Evolutionary conservation across 768 basidiomycete species (phyloP).

Genomic region (Lactarius vividus): DNA sequence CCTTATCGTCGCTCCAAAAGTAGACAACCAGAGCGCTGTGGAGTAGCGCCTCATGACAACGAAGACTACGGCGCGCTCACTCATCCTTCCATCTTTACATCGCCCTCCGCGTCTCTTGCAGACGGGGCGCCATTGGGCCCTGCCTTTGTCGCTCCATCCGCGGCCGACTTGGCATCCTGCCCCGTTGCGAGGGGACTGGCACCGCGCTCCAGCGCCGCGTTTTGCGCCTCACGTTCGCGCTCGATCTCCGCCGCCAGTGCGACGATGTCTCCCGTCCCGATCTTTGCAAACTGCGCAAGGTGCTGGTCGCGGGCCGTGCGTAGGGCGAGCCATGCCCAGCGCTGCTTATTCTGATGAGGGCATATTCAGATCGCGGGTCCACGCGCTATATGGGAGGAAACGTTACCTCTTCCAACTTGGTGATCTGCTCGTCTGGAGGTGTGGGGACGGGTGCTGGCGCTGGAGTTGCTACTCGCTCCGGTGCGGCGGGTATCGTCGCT

Average conservation of each 20-base stretch:
- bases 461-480: constrained; percentile 32
- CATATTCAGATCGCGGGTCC: neutral
- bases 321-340: constrained; percentile 78
- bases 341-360: constrained; percentile 61
- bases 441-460: constrained; percentile 34
- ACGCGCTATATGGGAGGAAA: constrained; percentile 6
- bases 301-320: constrained; percentile 72
- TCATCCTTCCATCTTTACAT: constrained; percentile 34
- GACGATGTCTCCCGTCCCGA: constrained; percentile 70
- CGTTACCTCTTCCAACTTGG: constrained; percentile 60
- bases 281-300: constrained; percentile 76
- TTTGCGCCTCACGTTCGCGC: constrained; percentile 38
- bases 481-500: neutral
- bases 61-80: neutral
- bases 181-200: constrained; percentile 24
- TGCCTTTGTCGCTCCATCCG: constrained; percentile 10
- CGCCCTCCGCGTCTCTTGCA: constrained; percentile 29
- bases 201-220: constrained; percentile 31
- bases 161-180: constrained; percentile 16
- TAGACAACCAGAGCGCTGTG: neutral
- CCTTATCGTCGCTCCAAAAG: neutral
- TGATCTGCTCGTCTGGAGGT: constrained; percentile 48
- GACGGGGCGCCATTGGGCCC: constrained; percentile 14
- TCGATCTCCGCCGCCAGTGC: constrained; percentile 36
- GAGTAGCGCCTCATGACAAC: neutral